phyloP scores from a whole-genome alignment of 73 alveolate genomes.

The Blepharisma japonicum region DNA sequence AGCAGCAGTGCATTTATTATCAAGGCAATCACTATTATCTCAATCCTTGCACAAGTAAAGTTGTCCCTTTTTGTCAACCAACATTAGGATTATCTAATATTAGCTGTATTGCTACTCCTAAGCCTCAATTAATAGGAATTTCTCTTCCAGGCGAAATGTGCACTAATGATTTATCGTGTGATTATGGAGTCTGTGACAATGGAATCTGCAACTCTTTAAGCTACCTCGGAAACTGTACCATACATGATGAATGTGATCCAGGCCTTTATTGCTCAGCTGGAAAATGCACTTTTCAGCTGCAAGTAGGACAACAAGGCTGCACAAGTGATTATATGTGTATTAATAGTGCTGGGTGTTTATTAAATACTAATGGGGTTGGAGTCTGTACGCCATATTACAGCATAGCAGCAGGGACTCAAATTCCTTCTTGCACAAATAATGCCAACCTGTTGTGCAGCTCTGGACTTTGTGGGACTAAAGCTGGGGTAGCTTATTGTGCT shows the following conservation, averaged over 20 bases:
- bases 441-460: neutral
- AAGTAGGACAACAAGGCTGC: neutral
- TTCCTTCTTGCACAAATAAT: neutral
- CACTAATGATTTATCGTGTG: neutral
- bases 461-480: neutral
- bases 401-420: neutral
- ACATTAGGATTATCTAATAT: no score
- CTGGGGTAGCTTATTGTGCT: neutral
- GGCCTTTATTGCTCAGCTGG: slow-evolving; percentile 1
- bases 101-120: no score
- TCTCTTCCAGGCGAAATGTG: slow-evolving; percentile 24
- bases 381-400: neutral
- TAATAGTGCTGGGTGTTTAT: slow-evolving; percentile 6
- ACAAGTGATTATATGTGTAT: neutral
- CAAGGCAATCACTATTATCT: no score
- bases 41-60: no score
- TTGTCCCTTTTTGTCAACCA: no score
- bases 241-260: slow-evolving; percentile 7
- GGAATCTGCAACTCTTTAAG: slow-evolving; percentile 18
- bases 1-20: no score
- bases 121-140: no score
- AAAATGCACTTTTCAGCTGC: neutral
- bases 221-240: neutral
- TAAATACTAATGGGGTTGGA: neutral
- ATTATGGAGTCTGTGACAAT: neutral